Conservation (phyloP, 2,329 filamentous ascomycete species). For the Helicocarpus griseus region DNA sequence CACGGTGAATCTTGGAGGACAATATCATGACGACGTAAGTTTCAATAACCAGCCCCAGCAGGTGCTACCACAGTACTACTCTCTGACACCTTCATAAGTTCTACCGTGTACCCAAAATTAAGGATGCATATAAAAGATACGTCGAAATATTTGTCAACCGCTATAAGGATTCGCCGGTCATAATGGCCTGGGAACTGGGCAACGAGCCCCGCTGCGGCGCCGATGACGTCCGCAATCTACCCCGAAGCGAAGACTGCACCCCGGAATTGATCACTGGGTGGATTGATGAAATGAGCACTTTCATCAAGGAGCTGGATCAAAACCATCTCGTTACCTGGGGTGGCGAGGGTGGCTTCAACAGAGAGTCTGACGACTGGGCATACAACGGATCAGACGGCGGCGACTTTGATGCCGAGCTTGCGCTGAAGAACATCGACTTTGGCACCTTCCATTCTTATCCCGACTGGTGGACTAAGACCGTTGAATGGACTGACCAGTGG, state of each 20-base stretch:
- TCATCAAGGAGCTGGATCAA: conserved; percentile 43
- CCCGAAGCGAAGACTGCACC: conserved; percentile 7
- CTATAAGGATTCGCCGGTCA: conserved; percentile 39
- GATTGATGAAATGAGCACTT: conserved; percentile 46
- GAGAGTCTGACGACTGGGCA: conserved; percentile 21
- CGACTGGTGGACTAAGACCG: conserved; percentile 46
- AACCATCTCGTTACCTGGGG: conserved; percentile 48
- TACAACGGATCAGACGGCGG: conserved; percentile 40
- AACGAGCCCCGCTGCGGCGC: conserved; percentile 35
- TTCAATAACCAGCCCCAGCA: too few relatives aligned
- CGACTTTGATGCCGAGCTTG: conserved; percentile 44
- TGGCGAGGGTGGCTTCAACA: conserved; percentile 38
- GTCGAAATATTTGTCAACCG: conserved; percentile 41
- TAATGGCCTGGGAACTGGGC: conserved; percentile 48
- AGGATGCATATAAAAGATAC: conserved; percentile 42
- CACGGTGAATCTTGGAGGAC: conserved; percentile 35
- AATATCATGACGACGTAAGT: conserved; percentile 6
- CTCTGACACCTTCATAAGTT: conserved; percentile 26
- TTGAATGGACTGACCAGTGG: conserved; percentile 46
- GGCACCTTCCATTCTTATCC: conserved; percentile 49
- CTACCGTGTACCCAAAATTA: conserved; percentile 42
- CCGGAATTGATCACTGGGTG: conserved; percentile 38
- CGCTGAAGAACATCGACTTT: conserved; percentile 43
- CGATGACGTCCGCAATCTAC: conserved; percentile 5
- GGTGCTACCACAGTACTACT: too few relatives aligned